These are phyloP conservation scores for Russula vinacea DNA, from an alignment of 768 basidiomycete species.

Conservation along the genomic window DNA sequence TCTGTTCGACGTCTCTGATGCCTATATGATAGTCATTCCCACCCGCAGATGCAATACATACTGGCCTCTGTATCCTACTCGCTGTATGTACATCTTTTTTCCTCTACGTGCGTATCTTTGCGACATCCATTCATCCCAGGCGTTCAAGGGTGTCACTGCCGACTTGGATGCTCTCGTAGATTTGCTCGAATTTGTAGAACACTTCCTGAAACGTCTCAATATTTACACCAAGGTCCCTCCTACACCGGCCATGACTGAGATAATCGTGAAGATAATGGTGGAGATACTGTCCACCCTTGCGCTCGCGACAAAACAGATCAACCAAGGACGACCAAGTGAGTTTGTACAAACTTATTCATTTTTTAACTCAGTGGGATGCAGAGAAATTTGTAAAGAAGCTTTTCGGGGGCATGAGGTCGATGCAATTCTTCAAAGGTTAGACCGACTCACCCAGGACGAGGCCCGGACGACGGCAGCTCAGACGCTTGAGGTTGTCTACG, in stretches of 20 bases:
- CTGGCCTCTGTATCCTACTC: neutral
- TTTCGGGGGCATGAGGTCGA: neutral
- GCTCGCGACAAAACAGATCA: neutral
- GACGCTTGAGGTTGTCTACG: neutral
- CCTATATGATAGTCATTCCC: conserved; percentile 12
- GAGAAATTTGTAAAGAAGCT: neutral
- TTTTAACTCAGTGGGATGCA: neutral
- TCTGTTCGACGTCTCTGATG: conserved; percentile 29
- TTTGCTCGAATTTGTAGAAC: neutral
- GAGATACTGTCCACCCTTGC: neutral
- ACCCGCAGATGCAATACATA: neutral
- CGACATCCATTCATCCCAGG: neutral
- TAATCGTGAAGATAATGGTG: conserved; percentile 5
- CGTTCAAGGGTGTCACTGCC: neutral
- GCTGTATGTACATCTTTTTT: neutral
- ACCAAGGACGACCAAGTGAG: neutral
- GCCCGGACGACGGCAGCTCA: neutral
- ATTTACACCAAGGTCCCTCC: neutral
- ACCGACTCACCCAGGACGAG: conserved; percentile 1
- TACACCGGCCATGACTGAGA: neutral
- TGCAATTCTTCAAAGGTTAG: neutral
- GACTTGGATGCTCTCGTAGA: neutral
- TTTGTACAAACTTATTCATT: too few species aligned
- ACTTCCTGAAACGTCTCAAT: neutral
- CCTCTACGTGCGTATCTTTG: neutral